Evolutionary conservation across 2,329 filamentous ascomycete species (phyloP).

Genomic region (Blumeria hordei): DNA sequence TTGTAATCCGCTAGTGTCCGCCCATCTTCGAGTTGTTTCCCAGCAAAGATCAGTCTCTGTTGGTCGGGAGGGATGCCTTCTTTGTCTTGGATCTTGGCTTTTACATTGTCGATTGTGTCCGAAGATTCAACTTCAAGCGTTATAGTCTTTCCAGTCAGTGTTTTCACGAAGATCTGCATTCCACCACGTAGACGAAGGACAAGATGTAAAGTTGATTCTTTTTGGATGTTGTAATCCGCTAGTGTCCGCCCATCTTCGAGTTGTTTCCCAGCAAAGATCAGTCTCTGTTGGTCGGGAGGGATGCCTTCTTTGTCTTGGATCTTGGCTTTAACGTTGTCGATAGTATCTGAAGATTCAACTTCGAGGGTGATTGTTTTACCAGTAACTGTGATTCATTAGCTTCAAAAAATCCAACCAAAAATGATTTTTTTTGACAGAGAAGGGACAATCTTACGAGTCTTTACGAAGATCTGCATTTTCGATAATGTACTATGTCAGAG

Average conservation of each 20-base stretch:
- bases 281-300: slow-evolving; percentile 43
- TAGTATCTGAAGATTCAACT: slow-evolving; percentile 43
- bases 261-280: slow-evolving; percentile 50
- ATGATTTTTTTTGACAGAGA: not conserved
- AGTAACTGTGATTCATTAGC: slow-evolving; percentile 33
- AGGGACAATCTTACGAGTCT: slow-evolving; percentile 47
- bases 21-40: slow-evolving; percentile 51
- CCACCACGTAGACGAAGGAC: slow-evolving; percentile 49
- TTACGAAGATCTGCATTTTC: slow-evolving; percentile 91
- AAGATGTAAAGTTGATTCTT: slow-evolving; percentile 47
- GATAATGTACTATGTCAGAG: slow-evolving; percentile 2
- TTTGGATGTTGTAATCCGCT: slow-evolving; percentile 80
- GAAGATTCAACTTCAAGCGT: slow-evolving; percentile 44
- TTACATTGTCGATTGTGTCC: slow-evolving; percentile 49
- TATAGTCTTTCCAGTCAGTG: slow-evolving; percentile 44
- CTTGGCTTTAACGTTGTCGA: slow-evolving; percentile 47
- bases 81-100: slow-evolving; percentile 47
- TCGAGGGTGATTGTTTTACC: slow-evolving; percentile 70
- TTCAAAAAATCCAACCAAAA: not conserved
- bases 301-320: slow-evolving; percentile 53
- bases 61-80: slow-evolving; percentile 47
- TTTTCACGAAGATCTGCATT: slow-evolving; percentile 54
- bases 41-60: slow-evolving; percentile 45
- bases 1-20: slow-evolving; percentile 63
- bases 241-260: slow-evolving; percentile 54